phyloP scores from a whole-genome alignment of 306 rosid species.

The Malus sylvestris region DNA sequence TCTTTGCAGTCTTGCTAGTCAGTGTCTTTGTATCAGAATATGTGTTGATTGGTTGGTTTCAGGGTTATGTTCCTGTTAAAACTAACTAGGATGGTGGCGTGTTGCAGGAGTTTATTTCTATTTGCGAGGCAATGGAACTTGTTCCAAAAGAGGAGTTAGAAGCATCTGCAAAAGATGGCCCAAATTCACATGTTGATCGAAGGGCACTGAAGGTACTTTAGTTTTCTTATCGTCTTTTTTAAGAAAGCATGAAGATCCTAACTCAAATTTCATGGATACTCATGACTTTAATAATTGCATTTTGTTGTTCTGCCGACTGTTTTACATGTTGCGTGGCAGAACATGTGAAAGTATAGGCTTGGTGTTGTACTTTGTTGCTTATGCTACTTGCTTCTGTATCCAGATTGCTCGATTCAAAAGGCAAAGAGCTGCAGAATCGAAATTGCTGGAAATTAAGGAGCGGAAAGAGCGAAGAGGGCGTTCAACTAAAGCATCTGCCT shows the following conservation, averaged over 20 bases:
- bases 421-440: conserved; percentile 82
- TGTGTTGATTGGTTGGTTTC: background rate
- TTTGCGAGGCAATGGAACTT: conserved; percentile 90
- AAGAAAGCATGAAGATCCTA: background rate
- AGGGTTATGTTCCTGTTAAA: conserved; percentile 4
- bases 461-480: conserved; percentile 88
- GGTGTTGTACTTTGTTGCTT: conserved; percentile 10
- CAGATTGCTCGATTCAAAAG: conserved; percentile 89
- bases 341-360: background rate
- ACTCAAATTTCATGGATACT: background rate
- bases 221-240: background rate
- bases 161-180: conserved; percentile 36
- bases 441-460: conserved; percentile 86
- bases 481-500: conserved; percentile 81
- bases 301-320: background rate
- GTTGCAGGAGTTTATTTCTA: conserved; percentile 70
- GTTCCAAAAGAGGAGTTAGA: conserved; percentile 78
- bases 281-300: background rate
- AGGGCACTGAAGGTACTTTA: conserved; percentile 76
- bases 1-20: background rate
- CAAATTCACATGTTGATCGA: conserved; percentile 57
- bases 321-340: background rate
- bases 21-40: background rate
- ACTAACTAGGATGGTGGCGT: background rate
- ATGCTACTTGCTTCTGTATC: conserved; percentile 8